phyloP scores from a whole-genome alignment of 2,329 filamentous ascomycete genomes.

The Neoscytalidium dimidiatum region DNA sequence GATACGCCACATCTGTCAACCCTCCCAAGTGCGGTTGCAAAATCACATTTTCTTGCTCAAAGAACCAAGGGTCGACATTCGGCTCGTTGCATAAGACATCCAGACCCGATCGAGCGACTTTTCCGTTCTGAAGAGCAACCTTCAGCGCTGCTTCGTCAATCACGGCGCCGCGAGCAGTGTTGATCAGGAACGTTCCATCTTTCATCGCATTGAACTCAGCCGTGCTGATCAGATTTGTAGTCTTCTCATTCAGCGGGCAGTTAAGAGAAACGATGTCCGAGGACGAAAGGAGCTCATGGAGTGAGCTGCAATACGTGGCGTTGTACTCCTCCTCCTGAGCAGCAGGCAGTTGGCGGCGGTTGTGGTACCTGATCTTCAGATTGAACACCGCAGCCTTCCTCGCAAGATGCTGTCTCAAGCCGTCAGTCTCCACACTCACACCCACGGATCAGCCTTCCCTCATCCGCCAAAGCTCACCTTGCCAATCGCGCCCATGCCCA shows the following conservation, averaged over 20 bases:
- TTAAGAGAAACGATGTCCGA: conserved; percentile 81
- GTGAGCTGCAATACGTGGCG: conserved; percentile 37
- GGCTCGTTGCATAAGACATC: conserved; percentile 68
- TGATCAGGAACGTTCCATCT: conserved; percentile 69
- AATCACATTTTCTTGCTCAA: conserved; percentile 40
- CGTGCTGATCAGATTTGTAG: conserved; percentile 70
- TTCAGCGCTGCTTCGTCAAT: conserved; percentile 76
- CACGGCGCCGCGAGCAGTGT: conserved; percentile 78
- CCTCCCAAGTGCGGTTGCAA: conserved; percentile 50
- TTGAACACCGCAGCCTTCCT: conserved; percentile 45
- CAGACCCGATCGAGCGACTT: conserved; percentile 74
- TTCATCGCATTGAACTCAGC: conserved; percentile 72
- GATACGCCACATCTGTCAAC: conserved; percentile 45
- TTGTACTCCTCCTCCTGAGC: conserved; percentile 39
- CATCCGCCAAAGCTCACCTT: conserved; percentile 29
- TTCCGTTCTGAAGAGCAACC: conserved; percentile 67
- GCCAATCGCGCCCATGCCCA: conserved; percentile 53
- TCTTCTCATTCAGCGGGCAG: conserved; percentile 76
- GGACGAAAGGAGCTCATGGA: conserved; percentile 64
- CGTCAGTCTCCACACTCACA: neutral
- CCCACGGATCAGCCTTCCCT: neutral
- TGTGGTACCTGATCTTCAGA: conserved; percentile 48
- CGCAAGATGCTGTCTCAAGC: conserved; percentile 35
- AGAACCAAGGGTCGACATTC: conserved; percentile 43
- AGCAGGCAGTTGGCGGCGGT: conserved; percentile 37